Base-by-base conservation (phyloP, 441 rosid genomes). In the Cnidoscolus chayamansa region DNA sequence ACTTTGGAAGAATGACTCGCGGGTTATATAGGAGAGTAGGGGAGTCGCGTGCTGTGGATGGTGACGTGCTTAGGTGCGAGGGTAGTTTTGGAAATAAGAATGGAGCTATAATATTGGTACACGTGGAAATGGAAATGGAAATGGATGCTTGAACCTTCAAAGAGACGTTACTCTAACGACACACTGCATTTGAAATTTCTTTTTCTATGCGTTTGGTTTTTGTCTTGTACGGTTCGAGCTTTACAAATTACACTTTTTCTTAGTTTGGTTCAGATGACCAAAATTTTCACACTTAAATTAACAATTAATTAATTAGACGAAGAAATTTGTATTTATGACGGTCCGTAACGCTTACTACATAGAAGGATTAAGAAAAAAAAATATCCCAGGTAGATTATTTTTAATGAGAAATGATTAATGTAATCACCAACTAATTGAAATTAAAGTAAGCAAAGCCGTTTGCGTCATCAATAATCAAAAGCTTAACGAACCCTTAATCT, bases 111-210 rank as follows among this genome's bases (percentile, higher is more conserved):
- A 10, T 19, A 2, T 6, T 7, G 59, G 35, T 3, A 61, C 64
- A 75, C 65, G 75, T 73, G 80, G 70, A 65, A 57, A 78, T 57
- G 70, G 35, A 4, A 25, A 54, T 19, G 45, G 35, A 62, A 48
- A 63, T 48, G 70, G 69, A 62, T 15, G 75, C 63, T 76, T 20
- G 68, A 73, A 83, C 71, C 85, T 69, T 84, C 82, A 73, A 73
- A 80, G 84, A 80, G 86, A 82, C 92, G 90, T 86, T 82, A 85
- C 81, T 86, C 79, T 15, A 65, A 75, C 85, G 81, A 79, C 80
- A 79, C 80, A 74, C 54, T 20, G 35, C 3, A 70, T 72, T 74
- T 69, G 47, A 70, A 35, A 35, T 67, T 16, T 62, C 40, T 74
- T 58, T 47, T 25, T 17, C 45, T 5, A 40, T 40, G 45, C 45